Conservation (phyloP, 1,284 basidiomycete genomes). For the Moesziomyces sp. region DNA sequence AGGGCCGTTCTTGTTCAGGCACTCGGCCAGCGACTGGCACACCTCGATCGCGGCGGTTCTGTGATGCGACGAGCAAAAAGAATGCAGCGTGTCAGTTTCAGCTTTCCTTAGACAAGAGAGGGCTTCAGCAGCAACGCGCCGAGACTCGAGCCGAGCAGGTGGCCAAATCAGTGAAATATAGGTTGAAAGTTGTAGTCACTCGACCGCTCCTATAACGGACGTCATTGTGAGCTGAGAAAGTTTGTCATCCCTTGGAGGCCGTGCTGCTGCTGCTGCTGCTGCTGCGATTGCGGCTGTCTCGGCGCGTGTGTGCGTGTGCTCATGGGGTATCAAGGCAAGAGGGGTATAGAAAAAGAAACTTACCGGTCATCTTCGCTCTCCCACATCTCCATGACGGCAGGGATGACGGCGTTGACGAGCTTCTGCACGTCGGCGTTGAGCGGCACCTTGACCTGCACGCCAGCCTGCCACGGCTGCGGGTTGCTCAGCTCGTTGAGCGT, state of each 20-base stretch:
- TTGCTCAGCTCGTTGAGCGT: conserved; percentile 91
- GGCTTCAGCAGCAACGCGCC: not conserved
- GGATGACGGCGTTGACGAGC: conserved; percentile 81
- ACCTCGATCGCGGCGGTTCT: conserved; percentile 88
- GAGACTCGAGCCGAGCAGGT: conserved; percentile 3
- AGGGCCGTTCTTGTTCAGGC: conserved; percentile 88
- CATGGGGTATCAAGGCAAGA: conserved; percentile 1
- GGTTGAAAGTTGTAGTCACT: conserved; percentile 55
- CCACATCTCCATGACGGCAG: conserved; percentile 86
- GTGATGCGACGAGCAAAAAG: conserved; percentile 19
- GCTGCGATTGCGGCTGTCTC: not conserved
- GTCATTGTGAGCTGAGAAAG: conserved; percentile 88
- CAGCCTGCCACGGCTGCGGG: conserved; percentile 83
- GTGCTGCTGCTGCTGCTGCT: not conserved
- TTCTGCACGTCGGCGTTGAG: conserved; percentile 83
- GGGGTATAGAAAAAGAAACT: conserved; percentile 69
- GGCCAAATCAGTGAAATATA: conserved; percentile 47
- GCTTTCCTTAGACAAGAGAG: not conserved
- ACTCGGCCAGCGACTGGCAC: conserved; percentile 87
- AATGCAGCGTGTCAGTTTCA: conserved; percentile 23
- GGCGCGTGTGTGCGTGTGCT: conserved; percentile 10
- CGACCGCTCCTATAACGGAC: conserved; percentile 67
- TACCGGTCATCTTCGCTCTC: conserved; percentile 97
- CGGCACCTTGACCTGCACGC: conserved; percentile 73
- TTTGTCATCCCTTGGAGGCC: conserved; percentile 73